phyloP scores from a whole-genome alignment of 2,329 filamentous ascomycete species.

The Fonsecaea erecta region DNA sequence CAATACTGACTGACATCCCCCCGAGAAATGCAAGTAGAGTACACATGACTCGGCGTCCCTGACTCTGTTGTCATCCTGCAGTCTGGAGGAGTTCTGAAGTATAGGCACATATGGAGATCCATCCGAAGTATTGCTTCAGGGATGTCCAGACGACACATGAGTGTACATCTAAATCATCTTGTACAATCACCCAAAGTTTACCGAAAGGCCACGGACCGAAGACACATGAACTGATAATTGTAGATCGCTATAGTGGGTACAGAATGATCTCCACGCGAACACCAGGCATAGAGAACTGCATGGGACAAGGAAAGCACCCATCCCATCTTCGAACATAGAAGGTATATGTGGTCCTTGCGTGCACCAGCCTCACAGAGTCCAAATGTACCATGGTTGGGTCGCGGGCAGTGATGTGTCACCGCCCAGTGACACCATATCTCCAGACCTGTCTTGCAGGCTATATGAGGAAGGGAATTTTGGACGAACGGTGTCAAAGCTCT shows the following conservation, averaged over 20 bases:
- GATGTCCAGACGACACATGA: too few relatives aligned
- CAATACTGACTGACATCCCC: too few relatives aligned
- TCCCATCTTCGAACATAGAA: background rate
- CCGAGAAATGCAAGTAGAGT: too few relatives aligned
- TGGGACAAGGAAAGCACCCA: background rate
- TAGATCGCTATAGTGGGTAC: background rate
- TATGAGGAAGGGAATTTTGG: too few relatives aligned
- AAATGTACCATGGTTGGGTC: background rate
- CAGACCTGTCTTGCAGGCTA: too few relatives aligned
- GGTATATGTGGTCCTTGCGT: background rate
- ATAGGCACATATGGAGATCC: too few relatives aligned
- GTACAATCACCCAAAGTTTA: conserved; percentile 8
- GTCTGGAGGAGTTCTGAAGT: too few relatives aligned
- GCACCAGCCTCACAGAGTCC: background rate
- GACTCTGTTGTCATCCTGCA: too few relatives aligned
- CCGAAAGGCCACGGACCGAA: conserved; percentile 9
- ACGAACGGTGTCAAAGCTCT: too few relatives aligned
- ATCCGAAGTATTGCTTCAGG: too few relatives aligned
- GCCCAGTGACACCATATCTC: background rate
- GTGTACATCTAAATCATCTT: too few relatives aligned
- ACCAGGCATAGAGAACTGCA: background rate
- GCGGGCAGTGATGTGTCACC: background rate
- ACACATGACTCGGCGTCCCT: too few relatives aligned
- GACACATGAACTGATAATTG: conserved; percentile 7
- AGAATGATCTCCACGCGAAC: background rate